Evolutionary conservation across 2,329 filamentous ascomycete genomes (phyloP).

Genomic region (Stemphylium vesicarium): DNA sequence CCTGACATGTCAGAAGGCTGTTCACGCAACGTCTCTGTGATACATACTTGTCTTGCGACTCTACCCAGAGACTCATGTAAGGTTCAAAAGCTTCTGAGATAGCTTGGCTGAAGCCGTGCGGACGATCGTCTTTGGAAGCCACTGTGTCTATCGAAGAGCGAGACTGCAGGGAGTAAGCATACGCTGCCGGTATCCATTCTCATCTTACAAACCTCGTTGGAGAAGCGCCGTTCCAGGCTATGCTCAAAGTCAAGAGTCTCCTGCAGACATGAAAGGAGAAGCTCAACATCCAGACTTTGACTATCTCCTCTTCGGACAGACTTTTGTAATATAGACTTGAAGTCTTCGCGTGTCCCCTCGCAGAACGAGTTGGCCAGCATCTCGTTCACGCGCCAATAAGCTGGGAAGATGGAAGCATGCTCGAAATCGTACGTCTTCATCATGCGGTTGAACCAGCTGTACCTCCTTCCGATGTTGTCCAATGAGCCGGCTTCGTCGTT

Average conservation of each 20-base stretch:
- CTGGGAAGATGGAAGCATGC: slow-evolving; percentile 84
- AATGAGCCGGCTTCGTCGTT: slow-evolving; percentile 92
- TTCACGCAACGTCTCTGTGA: not conserved
- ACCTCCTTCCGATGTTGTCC: slow-evolving; percentile 94
- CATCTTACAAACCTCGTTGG: slow-evolving; percentile 56
- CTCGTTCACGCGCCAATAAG: slow-evolving; percentile 88
- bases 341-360: slow-evolving; percentile 93
- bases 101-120: slow-evolving; percentile 81
- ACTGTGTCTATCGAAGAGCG: slow-evolving; percentile 88
- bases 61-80: slow-evolving; percentile 95
- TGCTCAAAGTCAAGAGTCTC: slow-evolving; percentile 98
- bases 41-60: slow-evolving; percentile 80
- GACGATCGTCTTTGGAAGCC: slow-evolving; percentile 76
- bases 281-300: slow-evolving; percentile 83
- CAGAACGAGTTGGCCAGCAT: slow-evolving; percentile 90
- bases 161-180: slow-evolving; percentile 55
- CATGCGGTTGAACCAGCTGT: slow-evolving; percentile 96
- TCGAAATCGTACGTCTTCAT: slow-evolving; percentile 95
- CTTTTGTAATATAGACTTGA: slow-evolving; percentile 87
- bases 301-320: slow-evolving; percentile 81
- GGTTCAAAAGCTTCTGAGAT: slow-evolving; percentile 98
- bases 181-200: not conserved
- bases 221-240: slow-evolving; percentile 82
- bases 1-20: slow-evolving; percentile 34
- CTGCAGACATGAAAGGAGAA: slow-evolving; percentile 86